Evolutionary conservation across 2,329 filamentous ascomycete genomes (phyloP).

Genomic region (Mariannaea sp.): DNA sequence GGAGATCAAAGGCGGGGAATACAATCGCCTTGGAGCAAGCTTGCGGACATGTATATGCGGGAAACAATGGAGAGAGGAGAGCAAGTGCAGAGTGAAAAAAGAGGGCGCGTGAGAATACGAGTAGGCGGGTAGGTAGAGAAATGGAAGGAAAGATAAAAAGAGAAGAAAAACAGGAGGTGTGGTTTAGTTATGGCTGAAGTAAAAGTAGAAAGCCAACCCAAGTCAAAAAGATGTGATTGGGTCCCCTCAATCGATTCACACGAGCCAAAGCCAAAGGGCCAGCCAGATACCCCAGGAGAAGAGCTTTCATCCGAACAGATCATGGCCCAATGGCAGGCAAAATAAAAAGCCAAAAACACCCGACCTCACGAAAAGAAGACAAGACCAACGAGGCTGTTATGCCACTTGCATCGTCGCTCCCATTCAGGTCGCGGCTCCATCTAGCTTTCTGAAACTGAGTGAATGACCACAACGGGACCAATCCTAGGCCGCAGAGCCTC

Average conservation of each 20-base stretch:
- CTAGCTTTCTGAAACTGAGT: conserved; percentile 35
- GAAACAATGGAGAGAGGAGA: not conserved
- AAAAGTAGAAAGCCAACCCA: not conserved
- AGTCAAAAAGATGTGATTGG: conserved; percentile 5
- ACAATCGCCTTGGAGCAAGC: conserved; percentile 13
- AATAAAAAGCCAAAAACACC: conserved; percentile 9
- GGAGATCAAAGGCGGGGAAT: conserved; percentile 31
- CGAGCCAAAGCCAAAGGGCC: too few species aligned
- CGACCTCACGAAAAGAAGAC: conserved; percentile 16
- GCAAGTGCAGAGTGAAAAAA: too few species aligned
- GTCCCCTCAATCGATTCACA: conserved; percentile 2
- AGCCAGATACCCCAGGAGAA: not conserved
- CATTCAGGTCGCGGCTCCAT: conserved; percentile 34
- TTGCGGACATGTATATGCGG: conserved; percentile 12
- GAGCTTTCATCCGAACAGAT: not conserved
- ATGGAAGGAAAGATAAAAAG: conserved; percentile 18
- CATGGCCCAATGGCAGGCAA: conserved; percentile 1
- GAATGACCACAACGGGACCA: conserved; percentile 26
- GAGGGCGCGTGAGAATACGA: too few species aligned
- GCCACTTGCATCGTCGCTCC: conserved; percentile 38
- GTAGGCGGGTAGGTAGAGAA: conserved; percentile 8
- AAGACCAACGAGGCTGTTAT: not conserved
- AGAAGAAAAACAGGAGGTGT: conserved; percentile 20
- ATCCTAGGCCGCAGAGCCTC: conserved; percentile 23
- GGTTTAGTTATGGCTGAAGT: not conserved